A percentile compares a stretch with the other conserved stretches of the same genome.
These are phyloP conservation scores for Aspergillus awamori DNA, from an alignment of 2,329 filamentous ascomycete species.

Conservation along the genomic window DNA sequence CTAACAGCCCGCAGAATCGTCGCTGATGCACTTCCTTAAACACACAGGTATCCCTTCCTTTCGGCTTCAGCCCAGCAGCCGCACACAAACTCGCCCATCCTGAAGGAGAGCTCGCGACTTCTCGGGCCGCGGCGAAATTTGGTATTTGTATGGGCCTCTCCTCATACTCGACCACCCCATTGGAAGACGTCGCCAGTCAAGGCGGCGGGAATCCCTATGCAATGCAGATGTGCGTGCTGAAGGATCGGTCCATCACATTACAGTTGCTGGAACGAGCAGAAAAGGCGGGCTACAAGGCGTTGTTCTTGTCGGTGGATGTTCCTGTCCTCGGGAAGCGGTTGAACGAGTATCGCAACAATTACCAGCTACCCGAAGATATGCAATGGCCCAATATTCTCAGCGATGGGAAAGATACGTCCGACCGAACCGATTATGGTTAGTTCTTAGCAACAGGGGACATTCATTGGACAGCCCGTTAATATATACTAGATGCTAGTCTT, in stretches of 20 bases:
- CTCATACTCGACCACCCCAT: slow-evolving; percentile 48
- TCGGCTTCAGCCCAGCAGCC: slow-evolving; percentile 58
- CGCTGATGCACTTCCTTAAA: too few species aligned
- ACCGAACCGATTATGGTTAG: slow-evolving; percentile 34
- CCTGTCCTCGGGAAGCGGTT: slow-evolving; percentile 57
- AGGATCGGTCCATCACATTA: slow-evolving; percentile 49
- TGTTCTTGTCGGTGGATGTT: slow-evolving; percentile 59
- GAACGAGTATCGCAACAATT: slow-evolving; percentile 58
- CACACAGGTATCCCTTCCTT: slow-evolving; percentile 48
- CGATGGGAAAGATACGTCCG: slow-evolving; percentile 25
- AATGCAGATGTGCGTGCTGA: slow-evolving; percentile 60
- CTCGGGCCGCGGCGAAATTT: slow-evolving; percentile 46
- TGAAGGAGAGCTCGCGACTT: slow-evolving; percentile 55
- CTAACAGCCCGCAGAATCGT: too few species aligned
- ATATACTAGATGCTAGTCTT: slow-evolving; percentile 38
- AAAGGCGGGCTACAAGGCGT: slow-evolving; percentile 55
- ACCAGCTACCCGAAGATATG: slow-evolving; percentile 50
- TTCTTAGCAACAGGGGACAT: background rate
- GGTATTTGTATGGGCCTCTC: slow-evolving; percentile 52
- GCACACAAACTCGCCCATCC: slow-evolving; percentile 56
- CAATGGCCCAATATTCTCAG: slow-evolving; percentile 49
- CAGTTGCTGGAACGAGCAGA: slow-evolving; percentile 49
- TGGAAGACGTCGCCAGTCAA: slow-evolving; percentile 52
- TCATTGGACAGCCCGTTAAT: background rate
- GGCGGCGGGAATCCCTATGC: slow-evolving; percentile 50